phyloP scores from a whole-genome alignment of 371 early-diverging fungal species.

The Furculomyces boomerangus region DNA sequence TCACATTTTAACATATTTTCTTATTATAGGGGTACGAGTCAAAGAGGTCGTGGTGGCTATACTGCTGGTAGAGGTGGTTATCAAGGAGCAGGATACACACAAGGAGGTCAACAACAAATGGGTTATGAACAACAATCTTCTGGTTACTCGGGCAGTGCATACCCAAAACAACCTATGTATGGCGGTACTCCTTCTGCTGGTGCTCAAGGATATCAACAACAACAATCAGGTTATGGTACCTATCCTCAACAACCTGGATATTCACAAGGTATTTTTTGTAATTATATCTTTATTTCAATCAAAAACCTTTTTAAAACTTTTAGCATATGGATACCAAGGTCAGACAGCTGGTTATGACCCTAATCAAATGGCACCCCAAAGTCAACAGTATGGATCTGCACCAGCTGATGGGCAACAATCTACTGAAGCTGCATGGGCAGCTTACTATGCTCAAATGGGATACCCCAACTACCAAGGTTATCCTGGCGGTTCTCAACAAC shows the following conservation, averaged over 20 bases:
- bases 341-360: background rate
- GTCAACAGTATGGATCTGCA: background rate
- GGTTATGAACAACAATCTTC: no score
- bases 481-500: background rate
- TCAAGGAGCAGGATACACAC: background rate
- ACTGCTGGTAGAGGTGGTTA: background rate
- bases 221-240: conserved; percentile 4
- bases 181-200: background rate
- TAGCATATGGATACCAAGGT: background rate
- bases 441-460: conserved; percentile 2
- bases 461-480: no score
- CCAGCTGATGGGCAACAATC: background rate
- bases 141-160: no score
- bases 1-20: no score
- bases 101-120: background rate
- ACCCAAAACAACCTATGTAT: background rate
- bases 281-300: background rate
- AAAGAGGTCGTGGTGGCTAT: background rate
- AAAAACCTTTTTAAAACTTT: background rate
- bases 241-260: background rate
- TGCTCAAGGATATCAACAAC: background rate
- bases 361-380: no score
- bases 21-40: background rate
- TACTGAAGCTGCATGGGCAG: conserved; percentile 2
- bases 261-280: no score